Base-by-base conservation (phyloP, 2,329 filamentous ascomycete genomes). In the Elsinoe fawcettii region DNA sequence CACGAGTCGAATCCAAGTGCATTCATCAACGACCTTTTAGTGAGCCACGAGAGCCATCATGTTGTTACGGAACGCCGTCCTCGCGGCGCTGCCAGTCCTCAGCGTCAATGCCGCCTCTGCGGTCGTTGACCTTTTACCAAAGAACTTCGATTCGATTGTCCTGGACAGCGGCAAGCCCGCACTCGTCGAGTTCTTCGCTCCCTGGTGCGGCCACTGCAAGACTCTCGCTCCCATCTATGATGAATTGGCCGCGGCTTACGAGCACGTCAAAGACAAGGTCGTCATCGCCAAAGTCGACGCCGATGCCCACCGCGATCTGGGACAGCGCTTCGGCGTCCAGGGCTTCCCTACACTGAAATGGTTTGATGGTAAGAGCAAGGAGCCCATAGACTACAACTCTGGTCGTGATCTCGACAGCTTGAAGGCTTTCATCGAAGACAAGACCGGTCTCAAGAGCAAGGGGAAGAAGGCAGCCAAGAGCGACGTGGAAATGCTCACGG, bases 161-260 rank as follows among this genome's bases (percentile, higher is more conserved):
- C 80, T 96, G 60, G 84, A 95, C 71, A 92, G 88, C 46, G 90
- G 90, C 73, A 97, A 95, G 78, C 92, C 93, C 43, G 91, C 93
- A 0, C 85, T 99, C 23, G 90, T 97, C 66, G 91, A 97, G 73
- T 99, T 99, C 82, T 97, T 95, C 70, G 93, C 93, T 32, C 91
- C 92, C 22, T 99, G 93, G 93, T 99, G 93, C 70, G 95, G 93
- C 30, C 93, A 99, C 80, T 99, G 93, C 89, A 97, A 97, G 82
- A 95, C 78, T 69, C 87, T 99, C 32, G 93, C 93, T 14, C 95
- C 93, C 51, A 78, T 95, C 59, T 99, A 95, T 74, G 93, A 99
- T 72, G 88, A 99, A 70, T 84, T 99, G 43, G 93, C 84, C 47
- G 72, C 78, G 51, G 76, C 79, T 41, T 95, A 91, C 72, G 84